Evolutionary conservation across 208 protist species (phyloP), one percentile per base, ranked within the genome.

Genomic region (Crithidia thermophila): DNA sequence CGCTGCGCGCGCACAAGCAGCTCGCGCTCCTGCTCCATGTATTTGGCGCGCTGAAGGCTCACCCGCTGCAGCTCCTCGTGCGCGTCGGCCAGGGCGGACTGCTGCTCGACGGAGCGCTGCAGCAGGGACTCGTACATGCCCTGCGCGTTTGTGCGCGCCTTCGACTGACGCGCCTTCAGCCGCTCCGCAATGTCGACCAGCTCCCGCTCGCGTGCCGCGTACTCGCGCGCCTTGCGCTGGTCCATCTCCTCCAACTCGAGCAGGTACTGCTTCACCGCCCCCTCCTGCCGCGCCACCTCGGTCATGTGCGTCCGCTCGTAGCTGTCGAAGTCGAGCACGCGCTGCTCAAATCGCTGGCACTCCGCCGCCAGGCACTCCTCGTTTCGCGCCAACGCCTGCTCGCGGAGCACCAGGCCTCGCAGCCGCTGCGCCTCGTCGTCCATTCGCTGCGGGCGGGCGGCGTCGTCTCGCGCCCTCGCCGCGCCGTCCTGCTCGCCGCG

Each of bases 161-260:
- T 36, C 16, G 52, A 33, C 55, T 80, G 56, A 23, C 65, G 52
- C 47, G 55, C 45, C 11, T 50, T 51, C 59, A 88, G 73, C 11
- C 45, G 62, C 55, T 79, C 60, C 49, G 64, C 69, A 47, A 79
- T 72, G 64, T 72, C 65, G 51, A 79, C 77, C 13, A 83, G 72
- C 34, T 74, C 30, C 56, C 55, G 58, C 62, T 89, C 82, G 3
- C 58, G 72, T 20, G 71, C 66, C 6, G 65, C 59, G 46, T 78
- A 77, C 55, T 79, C 69, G 16, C 34, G 70, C 57, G 79, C 67
- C 60, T 77, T 77, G 56, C 75, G 67, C 52, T 69, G 72, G 49
- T 88, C 81, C 66, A 81, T 71, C 59, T 55, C 72, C 64, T 88
- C 82, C 43, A 85, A 33, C 56, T 88, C 78, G 34, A 84, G 63